Evolutionary conservation across 202 grass and related monocot species (phyloP).

Genomic region (Dendrocalamus latiflorus): DNA sequence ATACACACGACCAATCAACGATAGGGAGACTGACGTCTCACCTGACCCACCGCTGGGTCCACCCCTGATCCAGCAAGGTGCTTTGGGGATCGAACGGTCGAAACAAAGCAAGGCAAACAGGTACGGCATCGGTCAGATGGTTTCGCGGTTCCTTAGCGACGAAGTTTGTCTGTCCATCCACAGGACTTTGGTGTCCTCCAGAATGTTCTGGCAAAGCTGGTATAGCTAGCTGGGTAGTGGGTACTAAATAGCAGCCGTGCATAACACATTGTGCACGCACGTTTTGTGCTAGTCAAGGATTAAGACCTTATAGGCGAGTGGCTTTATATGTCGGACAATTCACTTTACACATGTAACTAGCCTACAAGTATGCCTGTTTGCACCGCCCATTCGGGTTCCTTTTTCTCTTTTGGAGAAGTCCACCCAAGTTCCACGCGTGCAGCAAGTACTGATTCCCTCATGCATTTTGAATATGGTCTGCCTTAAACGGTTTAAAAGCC

Average conservation of each 20-base stretch:
- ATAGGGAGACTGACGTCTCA: too few species aligned
- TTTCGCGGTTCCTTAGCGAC: too few species aligned
- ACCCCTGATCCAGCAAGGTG: too few species aligned
- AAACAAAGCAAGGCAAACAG: too few species aligned
- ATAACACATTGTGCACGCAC: slow-evolving; percentile 2
- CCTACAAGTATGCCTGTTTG: not conserved
- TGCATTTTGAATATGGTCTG: too few species aligned
- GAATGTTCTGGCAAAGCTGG: not conserved
- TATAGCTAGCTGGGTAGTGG: too few species aligned
- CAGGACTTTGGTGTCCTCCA: not conserved
- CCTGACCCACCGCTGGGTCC: too few species aligned
- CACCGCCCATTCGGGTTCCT: not conserved
- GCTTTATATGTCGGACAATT: not conserved
- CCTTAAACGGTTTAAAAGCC: too few species aligned
- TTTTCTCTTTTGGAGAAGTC: not conserved
- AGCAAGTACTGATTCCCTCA: too few species aligned
- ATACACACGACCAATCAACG: too few species aligned
- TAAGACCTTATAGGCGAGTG: not conserved
- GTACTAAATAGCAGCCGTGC: not conserved
- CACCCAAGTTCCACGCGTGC: not conserved
- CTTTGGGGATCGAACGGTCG: too few species aligned
- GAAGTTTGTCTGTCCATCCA: not conserved
- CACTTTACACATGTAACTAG: slow-evolving; percentile 22
- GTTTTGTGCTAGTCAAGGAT: not conserved
- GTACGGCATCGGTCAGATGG: too few species aligned